A percentile compares a stretch with the other conserved stretches of the same genome.
Evolutionary conservation across 305 asterid genomes (phyloP).

Genomic region (Andrographis paniculata): DNA sequence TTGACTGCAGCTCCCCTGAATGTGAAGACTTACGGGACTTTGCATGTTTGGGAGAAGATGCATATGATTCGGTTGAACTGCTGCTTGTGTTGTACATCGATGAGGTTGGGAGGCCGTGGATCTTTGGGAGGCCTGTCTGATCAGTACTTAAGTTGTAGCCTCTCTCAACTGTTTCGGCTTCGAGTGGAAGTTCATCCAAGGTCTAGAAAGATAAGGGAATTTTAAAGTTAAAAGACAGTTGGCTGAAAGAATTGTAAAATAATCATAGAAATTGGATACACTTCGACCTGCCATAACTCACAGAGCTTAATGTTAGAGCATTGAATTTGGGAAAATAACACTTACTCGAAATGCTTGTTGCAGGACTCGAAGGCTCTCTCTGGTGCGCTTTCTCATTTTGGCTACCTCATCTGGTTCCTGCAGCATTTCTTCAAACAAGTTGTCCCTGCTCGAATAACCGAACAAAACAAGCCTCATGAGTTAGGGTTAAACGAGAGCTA

Average conservation of each 20-base stretch:
- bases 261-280: no score
- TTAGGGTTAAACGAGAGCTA: no score
- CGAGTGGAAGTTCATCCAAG: slow-evolving; percentile 93
- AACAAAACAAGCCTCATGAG: no score
- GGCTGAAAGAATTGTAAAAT: neutral
- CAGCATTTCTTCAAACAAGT: slow-evolving; percentile 87
- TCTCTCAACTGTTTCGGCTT: slow-evolving; percentile 84
- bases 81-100: slow-evolving; percentile 44
- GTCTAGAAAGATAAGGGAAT: slow-evolving; percentile 46
- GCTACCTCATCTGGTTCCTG: slow-evolving; percentile 97
- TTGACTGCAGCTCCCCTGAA: slow-evolving; percentile 69
- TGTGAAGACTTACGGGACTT: slow-evolving; percentile 57
- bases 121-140: slow-evolving; percentile 81
- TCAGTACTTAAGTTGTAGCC: slow-evolving; percentile 76
- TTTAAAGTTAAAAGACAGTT: no score
- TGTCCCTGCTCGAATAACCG: slow-evolving; percentile 47
- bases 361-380: slow-evolving; percentile 77
- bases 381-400: slow-evolving; percentile 76
- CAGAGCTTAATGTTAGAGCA: neutral
- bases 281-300: no score
- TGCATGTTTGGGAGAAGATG: slow-evolving; percentile 47
- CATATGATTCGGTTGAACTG: slow-evolving; percentile 47
- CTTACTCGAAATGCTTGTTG: slow-evolving; percentile 96
- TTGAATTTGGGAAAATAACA: slow-evolving; percentile 2
- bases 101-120: slow-evolving; percentile 84